Evolutionary conservation across 768 basidiomycete species (phyloP).

Genomic region (Serendipita sp.): DNA sequence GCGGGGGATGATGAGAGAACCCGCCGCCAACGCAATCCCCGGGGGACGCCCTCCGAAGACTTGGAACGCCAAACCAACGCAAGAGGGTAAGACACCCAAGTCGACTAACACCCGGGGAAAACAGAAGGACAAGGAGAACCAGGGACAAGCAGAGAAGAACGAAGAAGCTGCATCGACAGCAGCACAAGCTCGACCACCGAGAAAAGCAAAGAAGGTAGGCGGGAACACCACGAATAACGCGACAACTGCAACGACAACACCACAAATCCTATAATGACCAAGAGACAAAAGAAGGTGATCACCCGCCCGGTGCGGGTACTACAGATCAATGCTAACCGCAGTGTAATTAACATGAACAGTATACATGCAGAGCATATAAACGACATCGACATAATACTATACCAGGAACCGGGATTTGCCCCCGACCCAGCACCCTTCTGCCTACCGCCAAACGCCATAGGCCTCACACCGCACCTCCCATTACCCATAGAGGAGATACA

Average conservation of each 20-base stretch:
- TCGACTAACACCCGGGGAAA: neutral
- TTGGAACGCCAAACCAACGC: neutral
- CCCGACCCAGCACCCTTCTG: neutral
- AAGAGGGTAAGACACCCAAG: neutral
- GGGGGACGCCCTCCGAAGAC: neutral
- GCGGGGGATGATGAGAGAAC: neutral
- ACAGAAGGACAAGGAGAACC: neutral
- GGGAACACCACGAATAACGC: neutral
- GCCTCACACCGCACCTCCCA: neutral
- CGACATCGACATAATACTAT: neutral
- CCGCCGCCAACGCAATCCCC: neutral
- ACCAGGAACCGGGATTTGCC: neutral
- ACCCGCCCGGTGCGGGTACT: neutral
- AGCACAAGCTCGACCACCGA: neutral
- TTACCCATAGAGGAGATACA: neutral
- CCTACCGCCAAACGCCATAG: neutral
- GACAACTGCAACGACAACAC: neutral
- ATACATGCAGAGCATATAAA: neutral
- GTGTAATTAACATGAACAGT: neutral
- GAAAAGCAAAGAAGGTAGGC: neutral
- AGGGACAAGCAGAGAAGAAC: neutral
- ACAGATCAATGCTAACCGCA: neutral
- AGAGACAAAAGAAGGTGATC: neutral
- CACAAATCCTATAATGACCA: neutral
- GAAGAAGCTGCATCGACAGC: neutral